Evolutionary conservation across 2,329 filamentous ascomycete species (phyloP).

Genomic region (Pestalotiopsis sp.): DNA sequence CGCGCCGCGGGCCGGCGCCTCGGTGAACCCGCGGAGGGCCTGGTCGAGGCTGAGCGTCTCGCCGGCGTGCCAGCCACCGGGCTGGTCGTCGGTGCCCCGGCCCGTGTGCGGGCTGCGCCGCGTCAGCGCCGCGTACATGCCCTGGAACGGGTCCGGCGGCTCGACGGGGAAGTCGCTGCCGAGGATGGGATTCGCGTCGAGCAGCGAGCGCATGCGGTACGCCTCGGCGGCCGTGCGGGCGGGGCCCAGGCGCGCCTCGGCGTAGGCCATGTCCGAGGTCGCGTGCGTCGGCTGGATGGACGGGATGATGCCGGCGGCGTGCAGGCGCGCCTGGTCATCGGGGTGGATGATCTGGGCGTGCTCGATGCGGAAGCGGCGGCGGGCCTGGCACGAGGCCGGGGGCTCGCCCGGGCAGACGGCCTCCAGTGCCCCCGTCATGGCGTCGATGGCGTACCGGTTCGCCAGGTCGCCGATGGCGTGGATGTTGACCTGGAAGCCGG

Average conservation of each 20-base stretch:
- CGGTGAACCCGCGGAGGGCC: constrained; percentile 64
- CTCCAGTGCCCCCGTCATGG: constrained; percentile 59
- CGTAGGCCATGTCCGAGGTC: constrained; percentile 72
- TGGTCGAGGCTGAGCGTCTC: constrained; percentile 61
- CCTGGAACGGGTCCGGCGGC: constrained; percentile 66
- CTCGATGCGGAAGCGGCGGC: constrained; percentile 66
- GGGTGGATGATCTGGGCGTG: constrained; percentile 72
- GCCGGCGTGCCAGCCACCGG: constrained; percentile 58
- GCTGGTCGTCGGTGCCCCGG: constrained; percentile 45
- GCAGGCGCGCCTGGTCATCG: constrained; percentile 62
- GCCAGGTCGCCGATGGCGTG: constrained; percentile 73
- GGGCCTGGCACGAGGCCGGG: constrained; percentile 53
- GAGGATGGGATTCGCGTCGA: constrained; percentile 56
- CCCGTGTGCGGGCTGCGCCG: constrained; percentile 61
- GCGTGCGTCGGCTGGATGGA: constrained; percentile 74
- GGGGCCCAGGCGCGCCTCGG: constrained; percentile 58
- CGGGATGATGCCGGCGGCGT: constrained; percentile 61
- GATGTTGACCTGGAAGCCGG: constrained; percentile 70
- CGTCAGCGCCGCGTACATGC: constrained; percentile 69
- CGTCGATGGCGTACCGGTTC: constrained; percentile 65
- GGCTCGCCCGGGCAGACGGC: constrained; percentile 48
- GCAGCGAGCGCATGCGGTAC: constrained; percentile 67
- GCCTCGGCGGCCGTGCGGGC: constrained; percentile 57
- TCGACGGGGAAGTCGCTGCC: constrained; percentile 75
- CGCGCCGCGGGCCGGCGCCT: constrained; percentile 58